Conservation (phyloP, 352 stramenopile species). For the Thraustochytrium striatum region DNA sequence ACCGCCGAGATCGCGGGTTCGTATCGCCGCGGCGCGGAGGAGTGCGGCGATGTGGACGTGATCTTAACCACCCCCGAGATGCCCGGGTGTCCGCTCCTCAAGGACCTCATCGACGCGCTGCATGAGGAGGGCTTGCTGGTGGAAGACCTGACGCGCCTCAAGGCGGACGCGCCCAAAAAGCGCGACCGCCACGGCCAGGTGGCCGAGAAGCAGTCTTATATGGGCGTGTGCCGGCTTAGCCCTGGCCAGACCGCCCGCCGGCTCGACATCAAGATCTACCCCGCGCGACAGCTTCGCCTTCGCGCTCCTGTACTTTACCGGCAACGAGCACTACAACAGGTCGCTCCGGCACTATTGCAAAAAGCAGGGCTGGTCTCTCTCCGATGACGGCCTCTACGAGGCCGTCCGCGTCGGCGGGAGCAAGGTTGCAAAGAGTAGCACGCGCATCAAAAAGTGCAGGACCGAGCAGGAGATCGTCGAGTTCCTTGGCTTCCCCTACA, state of each 20-base stretch:
- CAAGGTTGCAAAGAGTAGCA: constrained; percentile 47
- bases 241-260: constrained; percentile 64
- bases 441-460: constrained; percentile 55
- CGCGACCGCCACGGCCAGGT: constrained; percentile 41
- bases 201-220: constrained; percentile 70
- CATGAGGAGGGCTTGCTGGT: constrained; percentile 66
- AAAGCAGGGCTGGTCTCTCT: constrained; percentile 59
- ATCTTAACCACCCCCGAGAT: constrained; percentile 68
- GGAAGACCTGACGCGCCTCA: constrained; percentile 66
- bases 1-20: constrained; percentile 56
- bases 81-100: constrained; percentile 59
- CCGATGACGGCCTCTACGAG: constrained; percentile 11
- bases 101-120: constrained; percentile 63
- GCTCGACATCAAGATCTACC: constrained; percentile 78
- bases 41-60: constrained; percentile 71
- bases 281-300: constrained; percentile 70
- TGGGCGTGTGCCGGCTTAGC: constrained; percentile 70
- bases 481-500: constrained; percentile 73
- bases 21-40: constrained; percentile 67
- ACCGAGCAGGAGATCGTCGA: constrained; percentile 77
- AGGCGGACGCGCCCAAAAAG: constrained; percentile 55
- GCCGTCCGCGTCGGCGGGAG: constrained; percentile 59
- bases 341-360: constrained; percentile 73
- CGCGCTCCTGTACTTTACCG: constrained; percentile 81
- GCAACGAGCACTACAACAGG: constrained; percentile 80